Percentiles rank a stretch among this genome's conserved stretches.
These are phyloP conservation scores for Yarrowia hollandica DNA, from an alignment of 805 yeast species.

Conservation along the genomic window DNA sequence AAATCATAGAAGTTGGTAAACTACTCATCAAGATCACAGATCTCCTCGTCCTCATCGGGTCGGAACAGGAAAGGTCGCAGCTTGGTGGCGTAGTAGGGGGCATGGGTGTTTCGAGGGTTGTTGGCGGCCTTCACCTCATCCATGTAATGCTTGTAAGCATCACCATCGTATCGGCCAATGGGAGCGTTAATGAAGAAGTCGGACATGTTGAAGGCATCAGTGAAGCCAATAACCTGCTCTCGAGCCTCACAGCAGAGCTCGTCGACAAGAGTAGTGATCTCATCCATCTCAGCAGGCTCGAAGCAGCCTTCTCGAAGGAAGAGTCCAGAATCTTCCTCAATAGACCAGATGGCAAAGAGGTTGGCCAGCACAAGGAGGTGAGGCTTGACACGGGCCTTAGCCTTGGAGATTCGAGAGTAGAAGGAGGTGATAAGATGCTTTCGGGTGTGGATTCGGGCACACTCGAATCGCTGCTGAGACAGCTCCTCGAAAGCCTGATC, in stretches of 20 bases:
- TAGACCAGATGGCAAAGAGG: slow-evolving; percentile 62
- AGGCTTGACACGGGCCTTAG: slow-evolving; percentile 48
- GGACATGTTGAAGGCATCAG: slow-evolving; percentile 80
- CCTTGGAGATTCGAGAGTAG: slow-evolving; percentile 41
- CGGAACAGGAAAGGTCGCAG: slow-evolving; percentile 42
- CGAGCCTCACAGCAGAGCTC: slow-evolving; percentile 54
- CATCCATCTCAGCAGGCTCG: slow-evolving; percentile 50
- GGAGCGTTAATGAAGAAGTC: slow-evolving; percentile 82
- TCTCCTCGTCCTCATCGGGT: slow-evolving; percentile 31
- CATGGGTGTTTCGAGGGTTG: slow-evolving; percentile 49
- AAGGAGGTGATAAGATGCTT: slow-evolving; percentile 43
- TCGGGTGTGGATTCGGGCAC: slow-evolving; percentile 45
- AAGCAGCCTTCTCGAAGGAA: slow-evolving; percentile 67
- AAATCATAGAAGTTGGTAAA: neutral
- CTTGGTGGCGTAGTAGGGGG: slow-evolving; percentile 50
- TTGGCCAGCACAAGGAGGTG: slow-evolving; percentile 57
- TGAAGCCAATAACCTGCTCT: slow-evolving; percentile 69
- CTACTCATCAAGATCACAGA: slow-evolving; percentile 30
- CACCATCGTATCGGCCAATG: slow-evolving; percentile 78
- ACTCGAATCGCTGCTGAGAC: slow-evolving; percentile 45
- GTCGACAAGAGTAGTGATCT: slow-evolving; percentile 47
- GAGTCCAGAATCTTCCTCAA: slow-evolving; percentile 71
- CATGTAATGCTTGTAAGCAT: slow-evolving; percentile 78
- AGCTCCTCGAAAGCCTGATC: slow-evolving; percentile 45
- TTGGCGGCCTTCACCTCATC: slow-evolving; percentile 58